These are phyloP conservation scores for Penstemon newberryi DNA, from an alignment of 257 asterid genomes.

Conservation along the genomic window DNA sequence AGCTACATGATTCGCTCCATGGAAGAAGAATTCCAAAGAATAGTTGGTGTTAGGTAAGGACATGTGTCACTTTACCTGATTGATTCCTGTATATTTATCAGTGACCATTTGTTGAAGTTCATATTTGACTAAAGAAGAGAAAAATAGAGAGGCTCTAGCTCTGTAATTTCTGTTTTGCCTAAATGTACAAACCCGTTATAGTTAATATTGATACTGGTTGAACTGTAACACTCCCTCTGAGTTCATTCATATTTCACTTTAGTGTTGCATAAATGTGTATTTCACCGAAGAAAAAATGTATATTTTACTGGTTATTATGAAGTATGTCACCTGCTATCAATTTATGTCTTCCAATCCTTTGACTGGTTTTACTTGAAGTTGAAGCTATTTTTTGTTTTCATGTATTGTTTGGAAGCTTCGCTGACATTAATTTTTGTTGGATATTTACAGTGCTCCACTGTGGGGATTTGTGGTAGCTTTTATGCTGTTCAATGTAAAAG, in stretches of 20 bases:
- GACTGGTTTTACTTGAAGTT: slow-evolving; percentile 15
- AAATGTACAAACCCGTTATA: background rate
- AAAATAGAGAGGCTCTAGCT: background rate
- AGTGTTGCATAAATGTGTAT: background rate
- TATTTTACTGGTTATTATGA: slow-evolving; percentile 2
- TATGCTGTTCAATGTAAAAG: slow-evolving; percentile 88
- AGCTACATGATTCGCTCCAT: slow-evolving; percentile 98
- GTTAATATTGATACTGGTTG: background rate
- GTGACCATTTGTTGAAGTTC: background rate
- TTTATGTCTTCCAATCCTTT: background rate
- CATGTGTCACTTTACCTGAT: slow-evolving; percentile 13
- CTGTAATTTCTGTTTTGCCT: slow-evolving; percentile 8
- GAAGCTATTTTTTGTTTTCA: background rate
- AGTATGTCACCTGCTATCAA: background rate
- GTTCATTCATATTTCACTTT: slow-evolving; percentile 11
- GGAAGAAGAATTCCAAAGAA: slow-evolving; percentile 98
- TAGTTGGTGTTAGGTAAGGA: slow-evolving; percentile 94
- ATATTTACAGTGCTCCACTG: slow-evolving; percentile 74
- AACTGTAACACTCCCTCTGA: background rate
- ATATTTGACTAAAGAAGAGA: slow-evolving; percentile 13
- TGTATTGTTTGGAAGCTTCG: slow-evolving; percentile 14
- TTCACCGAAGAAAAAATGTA: background rate
- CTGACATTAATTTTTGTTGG: slow-evolving; percentile 28
- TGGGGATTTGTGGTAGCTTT: slow-evolving; percentile 99
- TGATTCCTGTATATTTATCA: slow-evolving; percentile 1